Conservation (phyloP, 2,329 filamentous ascomycete genomes). For the Aspergillus quadrilineatus region DNA sequence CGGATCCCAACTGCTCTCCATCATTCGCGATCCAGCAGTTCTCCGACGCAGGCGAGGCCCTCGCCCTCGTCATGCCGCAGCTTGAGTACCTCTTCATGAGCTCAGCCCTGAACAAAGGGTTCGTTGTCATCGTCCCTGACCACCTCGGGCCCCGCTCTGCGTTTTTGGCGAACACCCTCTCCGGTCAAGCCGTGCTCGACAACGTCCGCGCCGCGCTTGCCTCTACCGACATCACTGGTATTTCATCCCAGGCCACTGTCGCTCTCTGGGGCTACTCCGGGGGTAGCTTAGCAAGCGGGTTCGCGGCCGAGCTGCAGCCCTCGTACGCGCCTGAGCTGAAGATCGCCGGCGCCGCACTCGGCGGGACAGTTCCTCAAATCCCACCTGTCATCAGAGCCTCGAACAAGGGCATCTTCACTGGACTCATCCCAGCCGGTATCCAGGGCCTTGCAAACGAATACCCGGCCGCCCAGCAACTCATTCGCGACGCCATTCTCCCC, state of each 20-base stretch:
- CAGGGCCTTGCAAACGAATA: constrained; percentile 31
- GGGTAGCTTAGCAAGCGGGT: constrained; percentile 42
- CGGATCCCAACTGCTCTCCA: constrained; percentile 27
- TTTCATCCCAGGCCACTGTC: constrained; percentile 34
- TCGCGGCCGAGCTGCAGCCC: constrained; percentile 19
- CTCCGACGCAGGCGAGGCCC: constrained; percentile 36
- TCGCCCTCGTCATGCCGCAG: constrained; percentile 34
- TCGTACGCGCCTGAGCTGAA: constrained; percentile 20
- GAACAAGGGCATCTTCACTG: constrained; percentile 34
- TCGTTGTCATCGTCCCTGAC: constrained; percentile 51
- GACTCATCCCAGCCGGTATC: constrained; percentile 36
- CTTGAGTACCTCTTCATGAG: constrained; percentile 32
- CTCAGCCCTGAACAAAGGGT: constrained; percentile 44
- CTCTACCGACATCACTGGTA: constrained; percentile 27
- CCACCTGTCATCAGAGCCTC: constrained; percentile 36
- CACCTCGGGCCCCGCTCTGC: constrained; percentile 46
- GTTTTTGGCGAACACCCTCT: constrained; percentile 43
- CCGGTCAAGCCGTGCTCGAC: constrained; percentile 48
- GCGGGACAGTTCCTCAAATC: constrained; percentile 49
- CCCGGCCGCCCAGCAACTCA: constrained; percentile 17
- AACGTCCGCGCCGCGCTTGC: constrained; percentile 43
- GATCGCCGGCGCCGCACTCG: constrained; percentile 51
- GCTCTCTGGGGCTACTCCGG: constrained; percentile 59
- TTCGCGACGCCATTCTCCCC: constrained; percentile 18
- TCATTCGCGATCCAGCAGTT: constrained; percentile 34